A percentile compares a stretch with the other conserved stretches of the same genome.
Conservation (phyloP, 805 yeast species). For the Metschnikowia chrysomelidarum region DNA sequence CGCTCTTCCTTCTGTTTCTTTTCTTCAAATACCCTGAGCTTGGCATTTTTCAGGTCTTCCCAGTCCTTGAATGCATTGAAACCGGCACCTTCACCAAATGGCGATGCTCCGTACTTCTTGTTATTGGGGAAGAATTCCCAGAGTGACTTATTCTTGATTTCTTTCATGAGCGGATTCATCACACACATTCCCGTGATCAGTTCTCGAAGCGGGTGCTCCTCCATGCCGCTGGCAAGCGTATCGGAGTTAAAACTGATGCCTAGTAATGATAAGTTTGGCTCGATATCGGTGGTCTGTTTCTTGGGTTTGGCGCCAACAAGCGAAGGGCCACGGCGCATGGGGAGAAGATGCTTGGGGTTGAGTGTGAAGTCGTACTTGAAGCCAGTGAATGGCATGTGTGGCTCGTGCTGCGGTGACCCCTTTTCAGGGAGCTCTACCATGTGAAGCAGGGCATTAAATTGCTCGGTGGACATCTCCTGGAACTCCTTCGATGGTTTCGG, state of each 20-base stretch:
- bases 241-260: slow-evolving; percentile 12
- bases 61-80: slow-evolving; percentile 33
- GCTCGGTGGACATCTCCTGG: slow-evolving; percentile 15
- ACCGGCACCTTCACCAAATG: slow-evolving; percentile 28
- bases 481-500: slow-evolving; percentile 28
- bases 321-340: slow-evolving; percentile 5
- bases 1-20: slow-evolving; percentile 19
- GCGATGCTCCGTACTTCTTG: slow-evolving; percentile 34
- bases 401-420: slow-evolving; percentile 6
- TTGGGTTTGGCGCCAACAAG: background rate
- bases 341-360: slow-evolving; percentile 8
- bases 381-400: slow-evolving; percentile 6
- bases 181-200: slow-evolving; percentile 41
- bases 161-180: slow-evolving; percentile 32
- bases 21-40: slow-evolving; percentile 19
- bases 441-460: slow-evolving; percentile 16
- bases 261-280: slow-evolving; percentile 14
- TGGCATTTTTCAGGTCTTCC: slow-evolving; percentile 30
- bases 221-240: slow-evolving; percentile 23
- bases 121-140: slow-evolving; percentile 40
- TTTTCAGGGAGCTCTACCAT: slow-evolving; percentile 12
- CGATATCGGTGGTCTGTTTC: slow-evolving; percentile 2
- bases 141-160: slow-evolving; percentile 38
- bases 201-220: slow-evolving; percentile 39
- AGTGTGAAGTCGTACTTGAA: slow-evolving; percentile 12